Evolutionary conservation across 2,329 filamentous ascomycete genomes (phyloP).

Genomic region (Ascosphaera apis): DNA sequence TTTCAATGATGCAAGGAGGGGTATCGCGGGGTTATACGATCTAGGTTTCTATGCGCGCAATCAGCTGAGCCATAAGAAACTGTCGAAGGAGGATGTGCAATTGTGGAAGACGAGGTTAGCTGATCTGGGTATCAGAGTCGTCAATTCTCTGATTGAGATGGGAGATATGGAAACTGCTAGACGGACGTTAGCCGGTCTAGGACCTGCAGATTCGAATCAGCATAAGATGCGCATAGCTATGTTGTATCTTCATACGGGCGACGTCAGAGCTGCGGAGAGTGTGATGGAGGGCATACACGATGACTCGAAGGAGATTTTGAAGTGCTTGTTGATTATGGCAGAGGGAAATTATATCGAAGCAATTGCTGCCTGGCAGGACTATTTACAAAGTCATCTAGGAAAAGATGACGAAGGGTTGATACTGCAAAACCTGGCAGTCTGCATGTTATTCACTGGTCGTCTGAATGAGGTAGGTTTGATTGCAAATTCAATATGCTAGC

Average conservation of each 20-base stretch:
- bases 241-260: constrained; percentile 57
- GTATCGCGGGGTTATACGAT: constrained; percentile 79
- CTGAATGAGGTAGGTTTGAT: constrained; percentile 39
- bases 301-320: constrained; percentile 9
- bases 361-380: constrained; percentile 33
- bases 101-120: constrained; percentile 50
- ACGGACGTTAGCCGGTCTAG: constrained; percentile 43
- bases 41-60: constrained; percentile 54
- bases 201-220: constrained; percentile 10
- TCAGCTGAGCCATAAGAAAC: constrained; percentile 28
- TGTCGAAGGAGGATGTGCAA: constrained; percentile 31
- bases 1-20: constrained; percentile 60
- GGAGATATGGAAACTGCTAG: constrained; percentile 63
- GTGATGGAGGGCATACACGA: constrained; percentile 28
- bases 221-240: constrained; percentile 29
- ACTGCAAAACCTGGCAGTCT: constrained; percentile 63
- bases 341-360: constrained; percentile 50
- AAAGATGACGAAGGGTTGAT: constrained; percentile 41
- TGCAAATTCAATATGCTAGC: background rate
- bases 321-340: constrained; percentile 54
- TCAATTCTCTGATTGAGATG: constrained; percentile 38
- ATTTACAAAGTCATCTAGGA: constrained; percentile 24
- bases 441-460: constrained; percentile 55
- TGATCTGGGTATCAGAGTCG: constrained; percentile 46
- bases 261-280: constrained; percentile 41